Evolutionary conservation across 305 asterid genomes (phyloP), one percentile per base, ranked within the genome.

Genomic region (Fraxinus angustifolia): DNA sequence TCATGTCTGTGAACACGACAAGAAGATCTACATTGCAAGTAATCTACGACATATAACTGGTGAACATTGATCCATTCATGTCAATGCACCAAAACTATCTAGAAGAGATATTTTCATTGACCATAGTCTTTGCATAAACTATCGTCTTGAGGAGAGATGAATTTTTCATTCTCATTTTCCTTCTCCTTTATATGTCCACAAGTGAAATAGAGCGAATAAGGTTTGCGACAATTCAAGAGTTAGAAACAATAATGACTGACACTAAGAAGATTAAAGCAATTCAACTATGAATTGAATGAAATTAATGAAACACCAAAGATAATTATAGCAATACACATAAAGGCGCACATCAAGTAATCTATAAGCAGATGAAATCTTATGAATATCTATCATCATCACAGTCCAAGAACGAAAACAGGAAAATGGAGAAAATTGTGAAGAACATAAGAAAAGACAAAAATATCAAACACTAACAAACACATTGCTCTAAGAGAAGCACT

Each of bases 11-110:
- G 67, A 38, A 79, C 16, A 50, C 70, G 31, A 23, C 35, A 21
- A 58, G 68, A 34, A 56, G 42, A 77, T 77, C 42, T 71, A 80
- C 77, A 40, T 48, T n/a, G 31, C 31, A 74, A 17, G 16, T 67
- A 78, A 65, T 74, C 28, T 14, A 73, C n/a, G 60, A n/a, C 75
- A 8, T 34, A 45, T 42, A 76, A 65, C 60, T 0, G 17, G 17
- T 65, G 42, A 78, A 16, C 10, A 36, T 8, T 67, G 17, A 67
- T 31, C 73, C 73, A 67, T 67, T 67, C 73, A 67, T 10, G 73
- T 67, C 17, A 28, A 28, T 26, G 73, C 73, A 67, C 12, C 10
- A 67, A 67, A 28, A 26, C 38, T 67, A 11, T 1, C 31, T 26
- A 67, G 5, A 67, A 26, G 73, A 67, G 73, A 67, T 10, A 65